Evolutionary conservation across 352 stramenopile species (phyloP).

Genomic region (Pythium phragmiticola): DNA sequence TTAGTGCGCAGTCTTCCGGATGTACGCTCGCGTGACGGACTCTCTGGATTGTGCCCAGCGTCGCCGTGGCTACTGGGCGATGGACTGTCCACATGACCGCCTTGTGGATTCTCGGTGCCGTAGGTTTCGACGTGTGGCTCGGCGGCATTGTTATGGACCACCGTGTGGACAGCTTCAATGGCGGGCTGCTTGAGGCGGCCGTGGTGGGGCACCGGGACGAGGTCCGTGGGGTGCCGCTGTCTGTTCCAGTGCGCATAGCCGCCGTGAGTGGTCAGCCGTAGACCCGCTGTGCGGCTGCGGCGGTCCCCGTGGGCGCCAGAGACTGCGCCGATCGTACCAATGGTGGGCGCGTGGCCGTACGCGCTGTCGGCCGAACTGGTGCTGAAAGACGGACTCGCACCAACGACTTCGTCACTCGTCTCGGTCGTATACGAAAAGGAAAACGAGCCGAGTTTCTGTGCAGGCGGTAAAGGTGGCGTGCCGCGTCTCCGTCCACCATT

Average conservation of each 20-base stretch:
- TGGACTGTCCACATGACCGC: conserved; percentile 5
- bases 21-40: conserved; percentile 17
- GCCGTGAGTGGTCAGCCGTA: not conserved
- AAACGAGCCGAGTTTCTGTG: conserved; percentile 47
- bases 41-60: conserved; percentile 2
- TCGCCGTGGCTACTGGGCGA: conserved; percentile 4
- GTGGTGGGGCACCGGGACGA: conserved; percentile 25
- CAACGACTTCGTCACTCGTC: conserved; percentile 50
- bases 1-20: conserved; percentile 59
- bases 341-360: conserved; percentile 17
- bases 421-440: conserved; percentile 73
- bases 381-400: conserved; percentile 24
- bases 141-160: conserved; percentile 1
- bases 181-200: conserved; percentile 15
- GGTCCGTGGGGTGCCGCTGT: conserved; percentile 14
- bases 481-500: not conserved
- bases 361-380: conserved; percentile 17
- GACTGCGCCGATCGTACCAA: conserved; percentile 1
- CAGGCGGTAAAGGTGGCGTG: conserved; percentile 6
- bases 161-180: conserved; percentile 3
- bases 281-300: not conserved
- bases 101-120: conserved; percentile 22
- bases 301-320: conserved; percentile 7
- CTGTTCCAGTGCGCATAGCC: conserved; percentile 28
- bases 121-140: not conserved